phyloP scores from a whole-genome alignment of 2,329 filamentous ascomycete species.

The Davidsoniella australis region DNA sequence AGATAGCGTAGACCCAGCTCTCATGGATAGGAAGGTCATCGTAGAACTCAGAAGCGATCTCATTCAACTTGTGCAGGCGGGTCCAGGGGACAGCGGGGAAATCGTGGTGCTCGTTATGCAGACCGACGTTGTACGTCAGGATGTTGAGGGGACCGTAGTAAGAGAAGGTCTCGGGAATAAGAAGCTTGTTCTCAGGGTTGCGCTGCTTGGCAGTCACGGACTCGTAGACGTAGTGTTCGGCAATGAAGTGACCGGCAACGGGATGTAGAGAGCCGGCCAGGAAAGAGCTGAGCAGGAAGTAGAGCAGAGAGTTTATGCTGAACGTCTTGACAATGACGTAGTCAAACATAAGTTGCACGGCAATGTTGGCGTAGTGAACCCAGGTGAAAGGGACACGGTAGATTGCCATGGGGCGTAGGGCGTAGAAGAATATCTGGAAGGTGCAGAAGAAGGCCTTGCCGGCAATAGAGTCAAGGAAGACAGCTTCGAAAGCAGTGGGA shows the following conservation, averaged over 20 bases:
- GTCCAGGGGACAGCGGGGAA: constrained; percentile 97
- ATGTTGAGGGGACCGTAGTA: constrained; percentile 92
- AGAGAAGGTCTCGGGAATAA: constrained; percentile 83
- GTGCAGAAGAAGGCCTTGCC: constrained; percentile 99
- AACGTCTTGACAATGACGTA: constrained; percentile 42
- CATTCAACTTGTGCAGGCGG: constrained; percentile 55
- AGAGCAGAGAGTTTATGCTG: constrained; percentile 51
- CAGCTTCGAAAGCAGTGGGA: constrained; percentile 75
- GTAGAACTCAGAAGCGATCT: constrained; percentile 83
- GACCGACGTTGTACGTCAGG: constrained; percentile 88
- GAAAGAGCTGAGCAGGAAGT: constrained; percentile 80
- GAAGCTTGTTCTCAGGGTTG: constrained; percentile 41
- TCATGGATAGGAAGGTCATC: constrained; percentile 67
- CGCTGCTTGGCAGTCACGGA: constrained; percentile 37
- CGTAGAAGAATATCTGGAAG: constrained; percentile 98
- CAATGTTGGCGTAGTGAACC: constrained; percentile 70
- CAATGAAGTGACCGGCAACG: constrained; percentile 93
- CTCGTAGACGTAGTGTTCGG: constrained; percentile 81
- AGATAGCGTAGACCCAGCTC: constrained; percentile 86
- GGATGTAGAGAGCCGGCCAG: constrained; percentile 87
- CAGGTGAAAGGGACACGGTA: constrained; percentile 77
- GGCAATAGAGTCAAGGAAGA: constrained; percentile 84
- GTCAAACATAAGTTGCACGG: constrained; percentile 65
- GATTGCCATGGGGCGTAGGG: constrained; percentile 83
- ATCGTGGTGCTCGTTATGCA: constrained; percentile 98